Base-by-base conservation (phyloP, 1,284 basidiomycete genomes). In the Trametes hirsuta region DNA sequence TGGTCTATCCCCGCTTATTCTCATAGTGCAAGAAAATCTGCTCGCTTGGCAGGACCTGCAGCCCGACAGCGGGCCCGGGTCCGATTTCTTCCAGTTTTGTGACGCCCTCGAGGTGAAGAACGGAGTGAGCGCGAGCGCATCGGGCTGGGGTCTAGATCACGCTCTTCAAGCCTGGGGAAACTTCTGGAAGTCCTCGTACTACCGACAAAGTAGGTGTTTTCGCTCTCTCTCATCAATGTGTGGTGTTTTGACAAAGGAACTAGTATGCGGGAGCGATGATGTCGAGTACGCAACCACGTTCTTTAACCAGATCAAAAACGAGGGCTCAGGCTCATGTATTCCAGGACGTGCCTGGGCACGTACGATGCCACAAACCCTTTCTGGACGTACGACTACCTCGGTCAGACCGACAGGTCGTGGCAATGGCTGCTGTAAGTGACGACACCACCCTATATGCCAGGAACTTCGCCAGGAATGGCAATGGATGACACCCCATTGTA, bases 51-150 rank as follows among this genome's bases (percentile, higher is more conserved):
- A 88, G 66, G 72, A 71, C 25, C 66, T 87, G n/a, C 79, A 82
- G 55, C 80, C 81, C 1, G 76, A 74, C 4, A 74, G 75, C 4
- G 77, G 75, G 2, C 69, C 74, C 0, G 72, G 71, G 15, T 66
- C 68, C 1, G 62, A 72, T 30, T 91, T 91, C 72, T 87, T 77
- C 72, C 47, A 79, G 24, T 91, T 90, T 71, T 91, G 89, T 59
- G 87, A 91, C 64, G 85, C 86, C 0, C 74, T 91, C 0, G 88
- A 91, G 71, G 84, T 88, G n/a, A 85, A 84, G 70, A 68, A 86
- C 57, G 85, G 85, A 2, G 75, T 79, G 3, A 80, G 63, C 51
- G 86, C 88, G 1, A 76, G 81, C 10, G 72, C 76, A 0, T 67
- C 66, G 0, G 87, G 89, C 12, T 89, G 85, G 82, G 88, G 89